Base-by-base conservation (phyloP, 768 basidiomycete species). In the Boletus edulis region DNA sequence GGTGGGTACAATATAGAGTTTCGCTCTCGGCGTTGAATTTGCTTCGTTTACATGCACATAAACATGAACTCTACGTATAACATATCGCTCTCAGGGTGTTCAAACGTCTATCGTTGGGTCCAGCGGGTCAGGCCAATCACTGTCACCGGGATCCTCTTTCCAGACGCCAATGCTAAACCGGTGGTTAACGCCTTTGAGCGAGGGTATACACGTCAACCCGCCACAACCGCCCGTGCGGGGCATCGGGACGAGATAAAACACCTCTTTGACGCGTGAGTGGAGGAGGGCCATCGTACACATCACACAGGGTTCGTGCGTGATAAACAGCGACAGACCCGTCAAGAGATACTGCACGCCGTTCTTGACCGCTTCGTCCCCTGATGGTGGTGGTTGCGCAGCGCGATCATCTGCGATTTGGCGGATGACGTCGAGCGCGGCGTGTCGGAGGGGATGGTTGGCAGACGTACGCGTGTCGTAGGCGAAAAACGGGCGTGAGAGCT, bases 211-310 rank as follows among this genome's bases (percentile, higher is more conserved):
- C 13, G 82, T 78, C 13, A 78, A 66, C 31, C 91, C 82, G 13
- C 94, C 92, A 56, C 92, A 94, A 0, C 95, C 96, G 27, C 97
- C 96, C 0, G 92, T 94, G 49, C 78, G 73, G 0, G 77, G 72
- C 84, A 90, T 91, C 1, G 87, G 81, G 24, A 82, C 66, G 34
- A 98, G 67, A 65, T 86, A 85, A 66, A 91, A 80, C 7, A 98
- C 81, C 56, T 94, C 86, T 62, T 89, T 87, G 52, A 98, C 92
- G n/a, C 97, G 83, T 1, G 91, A 94, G 71, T 99, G 97, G 7
- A 97, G 75, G 20, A 98, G 74, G 3, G 94, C 92, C 97, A 99
- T 99, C 63, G 86, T 84, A 70, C 97, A 99, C 92, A 98, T 94
- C 53, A 99, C 81, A 62, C 97, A 99, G 0, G 97, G 97, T 63